These are phyloP conservation scores for Tagetes erecta DNA, from an alignment of 129 eudicot genomes.

Conservation along the genomic window DNA sequence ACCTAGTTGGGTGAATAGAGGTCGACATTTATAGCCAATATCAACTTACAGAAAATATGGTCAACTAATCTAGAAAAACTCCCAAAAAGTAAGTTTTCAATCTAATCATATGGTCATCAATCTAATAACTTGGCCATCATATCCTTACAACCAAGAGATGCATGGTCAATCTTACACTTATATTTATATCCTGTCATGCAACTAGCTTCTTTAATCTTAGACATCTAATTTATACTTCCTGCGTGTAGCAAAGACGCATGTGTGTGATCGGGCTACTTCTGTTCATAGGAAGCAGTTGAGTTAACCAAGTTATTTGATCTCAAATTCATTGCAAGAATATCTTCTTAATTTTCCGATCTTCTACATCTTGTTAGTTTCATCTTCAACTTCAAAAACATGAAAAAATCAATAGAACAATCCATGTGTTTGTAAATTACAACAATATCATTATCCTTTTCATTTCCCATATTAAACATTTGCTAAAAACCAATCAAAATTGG, in stretches of 20 bases:
- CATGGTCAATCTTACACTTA: background rate
- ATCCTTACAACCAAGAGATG: background rate
- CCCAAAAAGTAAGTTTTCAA: background rate
- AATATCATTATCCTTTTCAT: constrained; percentile 15
- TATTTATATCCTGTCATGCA: background rate
- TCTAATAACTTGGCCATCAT: background rate
- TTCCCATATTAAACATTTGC: background rate
- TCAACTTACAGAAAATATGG: background rate
- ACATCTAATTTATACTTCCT: background rate
- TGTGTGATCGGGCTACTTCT: background rate
- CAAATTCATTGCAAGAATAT: background rate
- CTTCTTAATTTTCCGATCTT: background rate
- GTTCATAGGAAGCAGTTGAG: background rate
- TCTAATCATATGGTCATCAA: background rate
- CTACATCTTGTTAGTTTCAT: constrained; percentile 9
- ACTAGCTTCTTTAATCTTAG: background rate
- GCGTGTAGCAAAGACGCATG: background rate
- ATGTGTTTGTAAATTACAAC: background rate
- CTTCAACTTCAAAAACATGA: background rate
- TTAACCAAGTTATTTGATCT: background rate
- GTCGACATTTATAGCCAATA: background rate
- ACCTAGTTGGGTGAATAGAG: background rate
- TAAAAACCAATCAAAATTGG: background rate
- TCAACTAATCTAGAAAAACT: background rate
- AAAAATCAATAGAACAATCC: background rate